Evolutionary conservation across 352 stramenopile genomes (phyloP), one percentile per base, ranked within the genome.

Genomic region (Pythium aquatile): DNA sequence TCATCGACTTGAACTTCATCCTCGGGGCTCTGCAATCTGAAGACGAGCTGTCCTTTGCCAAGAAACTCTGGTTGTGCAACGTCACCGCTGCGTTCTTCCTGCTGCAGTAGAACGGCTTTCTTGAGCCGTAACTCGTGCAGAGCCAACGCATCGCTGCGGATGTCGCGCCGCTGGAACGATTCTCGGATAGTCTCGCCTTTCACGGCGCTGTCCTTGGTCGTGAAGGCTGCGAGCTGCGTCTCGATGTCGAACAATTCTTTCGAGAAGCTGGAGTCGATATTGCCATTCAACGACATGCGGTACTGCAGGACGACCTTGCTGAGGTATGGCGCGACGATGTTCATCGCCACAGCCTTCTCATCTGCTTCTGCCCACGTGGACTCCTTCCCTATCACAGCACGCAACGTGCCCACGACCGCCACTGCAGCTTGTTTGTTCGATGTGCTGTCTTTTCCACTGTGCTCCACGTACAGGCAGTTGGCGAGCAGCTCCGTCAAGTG

Each of bases 141-240:
- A 14, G 40, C 42, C 26, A 94, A 55, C 10, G 83, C 78, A 28
- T 94, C 85, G 48, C 81, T 90, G 14, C 85, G 80, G 32, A 94
- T 72, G 55, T 94, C 85, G 1, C 85, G 77, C 17, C 85, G 74
- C 65, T 87, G 74, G 66, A 94, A 94, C 32, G 82, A 88, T 28
- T 93, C 81, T 2, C 83, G 85, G 32, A 94, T 94, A 0, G 75
- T 81, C 57, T 91, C 78, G 2, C 83, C 85, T 7, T 83, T 75
- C 8, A 93, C 76, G 17, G 71, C 76, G 10, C 81, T 73, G 68
- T 92, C 83, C 29, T 74, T 75, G 13, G 67, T 67, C 0, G 71
- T 68, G 13, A 74, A 63, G n/a, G 52, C 68, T 1, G 70, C 66
- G 32, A 93, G 68, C 51, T 79, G 68, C 0, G 72, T 58, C 53